Base-by-base conservation (phyloP, 2,329 filamentous ascomycete genomes). In the Neofusicoccum kwambonambiense region DNA sequence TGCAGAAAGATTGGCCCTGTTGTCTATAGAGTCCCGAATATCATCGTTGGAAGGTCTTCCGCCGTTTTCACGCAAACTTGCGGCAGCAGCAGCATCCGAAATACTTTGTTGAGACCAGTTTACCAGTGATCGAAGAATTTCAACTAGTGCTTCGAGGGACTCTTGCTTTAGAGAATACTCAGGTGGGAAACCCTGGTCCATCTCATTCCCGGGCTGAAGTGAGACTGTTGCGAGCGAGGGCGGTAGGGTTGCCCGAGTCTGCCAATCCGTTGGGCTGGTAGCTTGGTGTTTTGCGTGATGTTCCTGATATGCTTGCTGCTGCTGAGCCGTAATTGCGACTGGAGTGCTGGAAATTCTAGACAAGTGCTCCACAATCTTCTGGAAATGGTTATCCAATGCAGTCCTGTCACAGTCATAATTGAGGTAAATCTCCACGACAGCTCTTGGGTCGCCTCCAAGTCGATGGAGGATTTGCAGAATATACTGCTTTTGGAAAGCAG, bases 351-450 rank as follows among this genome's bases (percentile, higher is more conserved):
- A 91, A 70, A 97, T 90, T 70, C 90, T 90, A 37, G 94, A 95
- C 17, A 99, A 81, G 77, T 98, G 93, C 76, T 99, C 96, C 57
- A 99, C 93, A 62, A 98, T 89, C 70, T 86, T 83, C 78, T 99
- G 95, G 76, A 96, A 99, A 77, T 98, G 95, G 77, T 99, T 99
- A 79, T 98, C 94, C 66, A 98, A 87, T 9, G 88, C 88, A 45
- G 92, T 93, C 66, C 94, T 86, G 73, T 98, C 96, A 79, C 95
- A 99, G 76, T 99, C 95, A 74, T 99, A 99, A 77, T 99, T 99
- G 68, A 99, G 86, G 77, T 99, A 99, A 13, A 93, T 90, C 77
- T 99, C 95, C 15, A 99, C 95, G 56, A 99, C 77, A 0, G 92
- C 93, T 69, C 92, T 86, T 1, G 94, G 92, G 74, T 99, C 95